These are phyloP conservation scores for Trichocladium uniseriatum DNA, from an alignment of 495 filamentous ascomycete species.

Conservation along the genomic window DNA sequence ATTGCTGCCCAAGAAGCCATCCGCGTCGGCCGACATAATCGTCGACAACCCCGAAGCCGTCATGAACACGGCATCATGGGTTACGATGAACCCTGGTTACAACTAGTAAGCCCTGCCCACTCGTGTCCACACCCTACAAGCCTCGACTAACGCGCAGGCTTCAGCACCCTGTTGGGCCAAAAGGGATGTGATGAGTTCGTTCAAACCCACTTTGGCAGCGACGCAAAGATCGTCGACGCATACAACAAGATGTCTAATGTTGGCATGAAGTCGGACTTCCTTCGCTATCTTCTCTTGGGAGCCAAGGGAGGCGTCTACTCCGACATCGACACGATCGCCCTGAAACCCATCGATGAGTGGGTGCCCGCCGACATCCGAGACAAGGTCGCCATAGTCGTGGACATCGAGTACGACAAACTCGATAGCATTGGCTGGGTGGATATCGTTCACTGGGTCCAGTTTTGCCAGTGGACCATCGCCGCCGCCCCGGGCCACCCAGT, in stretches of 20 bases:
- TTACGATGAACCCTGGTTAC: slow-evolving; percentile 7
- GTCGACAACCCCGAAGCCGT: slow-evolving; percentile 1
- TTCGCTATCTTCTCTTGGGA: slow-evolving; percentile 44
- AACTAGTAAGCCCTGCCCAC: neutral
- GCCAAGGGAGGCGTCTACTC: slow-evolving; percentile 44
- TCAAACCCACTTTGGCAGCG: slow-evolving; percentile 13
- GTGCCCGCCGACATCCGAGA: slow-evolving; percentile 33
- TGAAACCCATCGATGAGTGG: slow-evolving; percentile 36
- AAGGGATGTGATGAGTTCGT: slow-evolving; percentile 21
- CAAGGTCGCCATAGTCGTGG: slow-evolving; percentile 26
- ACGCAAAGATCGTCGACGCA: slow-evolving; percentile 35
- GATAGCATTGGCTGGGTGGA: slow-evolving; percentile 17
- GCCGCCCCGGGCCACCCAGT: slow-evolving; percentile 31
- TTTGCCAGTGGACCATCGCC: slow-evolving; percentile 37
- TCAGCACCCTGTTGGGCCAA: slow-evolving; percentile 16
- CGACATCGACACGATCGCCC: slow-evolving; percentile 45
- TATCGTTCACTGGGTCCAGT: slow-evolving; percentile 29
- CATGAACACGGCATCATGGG: slow-evolving; percentile 2
- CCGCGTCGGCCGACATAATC: neutral
- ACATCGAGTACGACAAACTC: slow-evolving; percentile 30
- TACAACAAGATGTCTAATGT: slow-evolving; percentile 35
- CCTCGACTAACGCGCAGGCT: neutral
- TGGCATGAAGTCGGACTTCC: slow-evolving; percentile 43
- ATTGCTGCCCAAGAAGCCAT: slow-evolving; percentile 5
- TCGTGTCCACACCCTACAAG: neutral